Conservation (phyloP, 1,284 basidiomycete genomes). For the Ceratobasidium theobromae region DNA sequence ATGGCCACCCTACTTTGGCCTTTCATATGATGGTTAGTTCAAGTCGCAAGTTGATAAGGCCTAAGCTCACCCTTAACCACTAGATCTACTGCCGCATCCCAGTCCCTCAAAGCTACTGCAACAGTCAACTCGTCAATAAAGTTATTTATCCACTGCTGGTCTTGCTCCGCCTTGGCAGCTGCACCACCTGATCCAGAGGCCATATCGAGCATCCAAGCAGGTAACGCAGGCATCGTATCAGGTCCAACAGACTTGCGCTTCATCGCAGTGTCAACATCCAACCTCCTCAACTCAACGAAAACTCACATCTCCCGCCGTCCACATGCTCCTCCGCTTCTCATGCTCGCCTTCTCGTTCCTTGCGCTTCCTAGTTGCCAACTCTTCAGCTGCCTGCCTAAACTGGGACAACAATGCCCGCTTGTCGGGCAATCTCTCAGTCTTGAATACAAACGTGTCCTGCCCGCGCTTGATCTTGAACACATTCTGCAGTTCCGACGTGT, state of each 20-base stretch:
- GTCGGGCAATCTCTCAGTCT: conserved; percentile 77
- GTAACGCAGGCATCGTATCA: conserved; percentile 49
- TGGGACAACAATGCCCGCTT: conserved; percentile 85
- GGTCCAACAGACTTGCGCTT: conserved; percentile 32
- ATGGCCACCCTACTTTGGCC: conserved; percentile 65
- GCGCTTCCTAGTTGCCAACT: conserved; percentile 80
- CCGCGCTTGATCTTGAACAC: conserved; percentile 94
- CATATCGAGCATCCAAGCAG: conserved; percentile 71
- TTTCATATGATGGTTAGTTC: conserved; percentile 41
- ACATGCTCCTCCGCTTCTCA: conserved; percentile 79
- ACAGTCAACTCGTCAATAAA: conserved; percentile 92
- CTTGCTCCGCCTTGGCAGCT: conserved; percentile 72
- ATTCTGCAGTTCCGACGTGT: conserved; percentile 88
- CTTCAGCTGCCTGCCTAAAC: conserved; percentile 90
- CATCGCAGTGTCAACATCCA: background rate
- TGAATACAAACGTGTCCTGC: conserved; percentile 92
- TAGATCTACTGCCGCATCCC: conserved; percentile 80
- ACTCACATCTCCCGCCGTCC: conserved; percentile 61
- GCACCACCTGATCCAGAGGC: conserved; percentile 59
- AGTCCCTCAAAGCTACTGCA: conserved; percentile 85
- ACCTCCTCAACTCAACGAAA: background rate
- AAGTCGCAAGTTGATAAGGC: background rate
- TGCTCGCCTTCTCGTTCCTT: conserved; percentile 93
- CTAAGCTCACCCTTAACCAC: conserved; percentile 72
- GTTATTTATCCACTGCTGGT: conserved; percentile 83